Percentiles rank a stretch among this genome's conserved stretches.
These are phyloP conservation scores for Fusarium setosum DNA, from an alignment of 2,329 filamentous ascomycete species.

Conservation along the genomic window DNA sequence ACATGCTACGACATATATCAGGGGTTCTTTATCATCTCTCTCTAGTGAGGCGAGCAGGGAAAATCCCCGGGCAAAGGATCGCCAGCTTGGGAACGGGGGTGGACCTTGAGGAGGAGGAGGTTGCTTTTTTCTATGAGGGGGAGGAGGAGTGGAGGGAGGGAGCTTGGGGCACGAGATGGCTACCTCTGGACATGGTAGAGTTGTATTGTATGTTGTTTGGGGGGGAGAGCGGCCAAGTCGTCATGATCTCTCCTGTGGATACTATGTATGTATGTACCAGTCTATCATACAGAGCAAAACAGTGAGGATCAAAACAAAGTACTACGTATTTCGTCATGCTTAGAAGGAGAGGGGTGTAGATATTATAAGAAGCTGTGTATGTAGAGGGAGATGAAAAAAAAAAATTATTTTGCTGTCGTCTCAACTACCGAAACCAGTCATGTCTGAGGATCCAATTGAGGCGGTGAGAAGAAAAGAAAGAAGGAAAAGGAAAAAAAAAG, in stretches of 20 bases:
- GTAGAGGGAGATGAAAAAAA: too few species aligned
- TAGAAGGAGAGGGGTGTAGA: background rate
- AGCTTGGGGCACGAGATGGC: slow-evolving; percentile 5
- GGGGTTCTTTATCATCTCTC: background rate
- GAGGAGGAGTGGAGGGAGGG: too few species aligned
- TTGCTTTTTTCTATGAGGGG: slow-evolving; percentile 6
- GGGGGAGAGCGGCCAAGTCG: too few species aligned
- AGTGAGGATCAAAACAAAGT: too few species aligned
- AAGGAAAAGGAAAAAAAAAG: too few species aligned
- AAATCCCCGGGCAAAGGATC: slow-evolving; percentile 23
- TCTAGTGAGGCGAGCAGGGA: slow-evolving; percentile 26
- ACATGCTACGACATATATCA: too few species aligned
- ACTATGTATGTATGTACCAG: too few species aligned
- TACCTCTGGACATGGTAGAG: background rate
- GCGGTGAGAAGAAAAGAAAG: slow-evolving; percentile 16
- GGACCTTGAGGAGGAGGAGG: slow-evolving; percentile 9
- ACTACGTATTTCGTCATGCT: background rate
- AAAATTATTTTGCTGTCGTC: background rate
- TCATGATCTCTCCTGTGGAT: background rate
- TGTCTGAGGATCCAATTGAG: slow-evolving; percentile 1
- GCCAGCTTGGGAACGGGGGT: slow-evolving; percentile 18
- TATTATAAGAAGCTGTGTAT: too few species aligned
- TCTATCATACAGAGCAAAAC: too few species aligned
- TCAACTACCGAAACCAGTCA: background rate
- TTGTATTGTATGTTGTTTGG: background rate